phyloP scores from a whole-genome alignment of 768 basidiomycete genomes.

The Baorangia bicolor region DNA sequence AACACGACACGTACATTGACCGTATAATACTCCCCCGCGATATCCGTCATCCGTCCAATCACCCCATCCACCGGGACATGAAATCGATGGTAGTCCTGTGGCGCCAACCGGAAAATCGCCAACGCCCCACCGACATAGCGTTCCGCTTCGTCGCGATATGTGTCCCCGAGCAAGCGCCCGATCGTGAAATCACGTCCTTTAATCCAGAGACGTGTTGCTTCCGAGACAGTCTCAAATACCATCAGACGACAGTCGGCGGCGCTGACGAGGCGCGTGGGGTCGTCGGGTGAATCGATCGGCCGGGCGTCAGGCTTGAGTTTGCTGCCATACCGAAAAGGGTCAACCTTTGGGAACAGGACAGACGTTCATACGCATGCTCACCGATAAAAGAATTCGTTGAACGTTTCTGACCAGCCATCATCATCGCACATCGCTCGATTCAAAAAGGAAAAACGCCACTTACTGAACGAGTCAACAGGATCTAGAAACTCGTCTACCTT shows the following conservation, averaged over 20 bases:
- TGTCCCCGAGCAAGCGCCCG: conserved; percentile 73
- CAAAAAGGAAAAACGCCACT: conserved; percentile 27
- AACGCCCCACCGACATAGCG: conserved; percentile 79
- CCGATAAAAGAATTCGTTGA: conserved; percentile 92
- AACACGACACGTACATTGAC: conserved; percentile 69
- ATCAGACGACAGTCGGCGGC: conserved; percentile 97
- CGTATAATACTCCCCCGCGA: conserved; percentile 93
- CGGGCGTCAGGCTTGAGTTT: conserved; percentile 85
- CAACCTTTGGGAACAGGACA: background rate
- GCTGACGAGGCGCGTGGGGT: conserved; percentile 78
- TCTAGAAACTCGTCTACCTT: conserved; percentile 81
- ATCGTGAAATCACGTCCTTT: conserved; percentile 94
- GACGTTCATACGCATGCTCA: conserved; percentile 18
- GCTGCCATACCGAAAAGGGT: conserved; percentile 36
- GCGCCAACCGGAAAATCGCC: conserved; percentile 88
- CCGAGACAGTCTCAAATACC: conserved; percentile 82
- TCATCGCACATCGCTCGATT: background rate
- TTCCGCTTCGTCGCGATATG: conserved; percentile 66
- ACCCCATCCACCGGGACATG: conserved; percentile 83
- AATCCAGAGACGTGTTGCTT: conserved; percentile 93
- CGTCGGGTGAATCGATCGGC: conserved; percentile 66
- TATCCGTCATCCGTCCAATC: conserved; percentile 79
- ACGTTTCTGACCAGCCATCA: conserved; percentile 56
- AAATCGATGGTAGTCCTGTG: conserved; percentile 96
- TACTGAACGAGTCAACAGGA: conserved; percentile 81